These are phyloP conservation scores for Rosa rugosa DNA, from an alignment of 306 rosid genomes.

Conservation along the genomic window DNA sequence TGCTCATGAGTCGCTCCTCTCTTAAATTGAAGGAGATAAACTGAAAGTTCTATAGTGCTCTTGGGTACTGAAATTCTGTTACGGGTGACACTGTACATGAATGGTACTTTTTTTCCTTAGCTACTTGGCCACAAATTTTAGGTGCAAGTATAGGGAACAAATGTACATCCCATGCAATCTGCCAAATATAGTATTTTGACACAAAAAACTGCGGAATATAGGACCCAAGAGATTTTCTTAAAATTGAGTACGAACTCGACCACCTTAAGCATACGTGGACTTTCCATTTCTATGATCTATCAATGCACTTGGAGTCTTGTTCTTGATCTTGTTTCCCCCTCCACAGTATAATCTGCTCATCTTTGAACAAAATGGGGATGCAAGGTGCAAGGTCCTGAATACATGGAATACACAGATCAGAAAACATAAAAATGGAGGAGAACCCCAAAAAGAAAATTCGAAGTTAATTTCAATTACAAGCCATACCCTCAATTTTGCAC, in stretches of 20 bases:
- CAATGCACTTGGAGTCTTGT: constrained; percentile 25
- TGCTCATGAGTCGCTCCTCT: too few relatives aligned
- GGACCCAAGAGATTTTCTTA: background rate
- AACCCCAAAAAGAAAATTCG: background rate
- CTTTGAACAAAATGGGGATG: constrained; percentile 83
- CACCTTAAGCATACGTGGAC: constrained; percentile 1
- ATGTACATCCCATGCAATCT: too few relatives aligned
- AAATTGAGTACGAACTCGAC: constrained; percentile 1
- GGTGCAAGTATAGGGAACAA: background rate
- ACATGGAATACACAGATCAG: background rate
- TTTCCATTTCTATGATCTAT: constrained; percentile 12
- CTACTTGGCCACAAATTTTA: too few relatives aligned
- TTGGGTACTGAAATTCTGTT: background rate
- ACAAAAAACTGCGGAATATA: background rate
- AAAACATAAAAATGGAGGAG: constrained; percentile 1
- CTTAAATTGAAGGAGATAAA: too few relatives aligned
- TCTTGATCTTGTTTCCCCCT: constrained; percentile 54
- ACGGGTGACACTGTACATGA: too few relatives aligned
- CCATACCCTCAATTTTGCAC: constrained; percentile 75
- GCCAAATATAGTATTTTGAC: background rate
- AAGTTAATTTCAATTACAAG: background rate
- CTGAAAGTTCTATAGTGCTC: too few relatives aligned
- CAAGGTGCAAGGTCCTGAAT: constrained; percentile 83
- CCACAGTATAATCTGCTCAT: constrained; percentile 91
- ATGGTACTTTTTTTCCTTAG: too few relatives aligned